These are phyloP conservation scores for Globisporangium cederbergense DNA, from an alignment of 352 stramenopile genomes.

Conservation along the genomic window DNA sequence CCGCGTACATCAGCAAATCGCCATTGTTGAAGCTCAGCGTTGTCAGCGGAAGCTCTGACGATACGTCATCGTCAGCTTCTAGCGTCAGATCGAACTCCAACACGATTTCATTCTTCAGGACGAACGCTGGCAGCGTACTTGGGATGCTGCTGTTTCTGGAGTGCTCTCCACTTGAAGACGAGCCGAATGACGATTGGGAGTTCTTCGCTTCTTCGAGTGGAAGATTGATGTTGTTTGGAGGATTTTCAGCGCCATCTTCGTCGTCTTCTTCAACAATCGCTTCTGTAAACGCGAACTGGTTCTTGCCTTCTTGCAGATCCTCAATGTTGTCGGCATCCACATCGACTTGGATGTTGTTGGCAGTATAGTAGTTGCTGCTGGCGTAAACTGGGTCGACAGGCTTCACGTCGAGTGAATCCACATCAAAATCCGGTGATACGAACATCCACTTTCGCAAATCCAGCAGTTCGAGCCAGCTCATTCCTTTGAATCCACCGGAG, in stretches of 20 bases:
- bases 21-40: constrained; percentile 81
- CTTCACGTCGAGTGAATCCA: constrained; percentile 63
- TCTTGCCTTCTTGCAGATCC: constrained; percentile 28
- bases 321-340: constrained; percentile 42
- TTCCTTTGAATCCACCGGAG: constrained; percentile 60
- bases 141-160: constrained; percentile 52
- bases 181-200: constrained; percentile 45
- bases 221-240: constrained; percentile 15
- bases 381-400: constrained; percentile 69
- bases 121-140: constrained; percentile 62
- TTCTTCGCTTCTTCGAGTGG: constrained; percentile 12
- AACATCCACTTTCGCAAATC: constrained; percentile 85
- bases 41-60: constrained; percentile 60
- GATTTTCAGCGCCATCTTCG: constrained; percentile 36
- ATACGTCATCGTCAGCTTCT: constrained; percentile 55
- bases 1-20: constrained; percentile 78
- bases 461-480: constrained; percentile 85
- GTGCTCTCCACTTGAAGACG: constrained; percentile 45
- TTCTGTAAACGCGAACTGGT: constrained; percentile 62
- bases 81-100: constrained; percentile 82
- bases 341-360: constrained; percentile 82
- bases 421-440: constrained; percentile 61
- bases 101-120: constrained; percentile 81
- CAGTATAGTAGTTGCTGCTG: constrained; percentile 82
- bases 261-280: constrained; percentile 68